These are phyloP conservation scores for Backusella luteola DNA, from an alignment of 192 early-diverging fungal species.

Conservation along the genomic window DNA sequence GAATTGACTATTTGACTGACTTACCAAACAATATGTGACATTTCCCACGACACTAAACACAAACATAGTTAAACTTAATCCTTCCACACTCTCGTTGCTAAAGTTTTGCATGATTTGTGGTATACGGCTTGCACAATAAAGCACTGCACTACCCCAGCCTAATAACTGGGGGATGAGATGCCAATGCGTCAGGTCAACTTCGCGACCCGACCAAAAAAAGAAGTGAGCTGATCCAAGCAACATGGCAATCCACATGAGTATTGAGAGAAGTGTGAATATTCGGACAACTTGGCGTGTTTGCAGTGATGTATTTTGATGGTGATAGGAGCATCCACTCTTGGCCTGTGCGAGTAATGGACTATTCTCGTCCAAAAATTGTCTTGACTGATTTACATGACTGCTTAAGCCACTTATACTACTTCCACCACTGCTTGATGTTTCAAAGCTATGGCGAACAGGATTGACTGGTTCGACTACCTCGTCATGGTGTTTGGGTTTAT, in stretches of 20 bases:
- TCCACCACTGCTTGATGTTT: not conserved
- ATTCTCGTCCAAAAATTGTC: not conserved
- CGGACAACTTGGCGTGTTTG: constrained; percentile 14
- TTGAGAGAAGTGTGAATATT: constrained; percentile 2
- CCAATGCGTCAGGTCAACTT: constrained; percentile 22
- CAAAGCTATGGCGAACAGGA: not conserved
- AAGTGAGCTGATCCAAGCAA: not conserved
- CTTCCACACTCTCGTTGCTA: constrained; percentile 68
- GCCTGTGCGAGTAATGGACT: not conserved
- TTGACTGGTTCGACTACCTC: constrained; percentile 12
- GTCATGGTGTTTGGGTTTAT: constrained; percentile 26
- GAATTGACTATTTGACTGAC: not conserved
- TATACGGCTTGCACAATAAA: constrained; percentile 72
- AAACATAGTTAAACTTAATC: constrained; percentile 80
- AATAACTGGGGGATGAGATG: constrained; percentile 58
- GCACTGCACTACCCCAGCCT: constrained; percentile 70
- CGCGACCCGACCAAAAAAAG: constrained; percentile 4
- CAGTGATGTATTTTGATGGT: not conserved
- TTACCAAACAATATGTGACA: constrained; percentile 53
- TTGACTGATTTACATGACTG: not conserved
- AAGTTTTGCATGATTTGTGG: constrained; percentile 86
- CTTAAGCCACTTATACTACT: not conserved
- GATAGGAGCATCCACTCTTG: not conserved
- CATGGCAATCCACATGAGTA: constrained; percentile 2
- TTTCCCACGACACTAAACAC: constrained; percentile 82